Percentiles rank a stretch among this genome's conserved stretches.
Evolutionary conservation across 2,329 filamentous ascomycete genomes (phyloP).

Genomic region (Phaeosphaeriaceae sp.): DNA sequence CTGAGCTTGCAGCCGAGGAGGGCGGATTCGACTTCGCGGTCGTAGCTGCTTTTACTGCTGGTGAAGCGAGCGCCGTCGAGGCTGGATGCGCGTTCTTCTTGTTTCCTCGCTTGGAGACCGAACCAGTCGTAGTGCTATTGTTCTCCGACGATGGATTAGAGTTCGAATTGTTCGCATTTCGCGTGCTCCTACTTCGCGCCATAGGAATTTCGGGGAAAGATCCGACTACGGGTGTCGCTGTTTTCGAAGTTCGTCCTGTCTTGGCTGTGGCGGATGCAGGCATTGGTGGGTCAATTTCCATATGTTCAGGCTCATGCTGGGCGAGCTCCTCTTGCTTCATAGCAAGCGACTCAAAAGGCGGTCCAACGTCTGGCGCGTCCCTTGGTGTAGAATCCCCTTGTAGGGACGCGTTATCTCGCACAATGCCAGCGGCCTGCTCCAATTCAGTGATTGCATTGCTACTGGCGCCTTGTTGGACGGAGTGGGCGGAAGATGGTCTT

Average conservation of each 20-base stretch:
- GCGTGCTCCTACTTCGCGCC: constrained; percentile 52
- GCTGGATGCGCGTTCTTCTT: constrained; percentile 42
- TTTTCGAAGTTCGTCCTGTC: constrained; percentile 55
- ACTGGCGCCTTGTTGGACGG: constrained; percentile 32
- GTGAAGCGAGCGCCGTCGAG: constrained; percentile 31
- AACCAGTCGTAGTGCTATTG: constrained; percentile 43
- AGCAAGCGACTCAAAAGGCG: constrained; percentile 57
- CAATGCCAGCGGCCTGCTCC: constrained; percentile 39
- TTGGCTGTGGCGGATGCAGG: constrained; percentile 41
- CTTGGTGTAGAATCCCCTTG: constrained; percentile 41
- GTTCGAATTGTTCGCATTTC: constrained; percentile 46
- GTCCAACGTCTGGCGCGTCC: constrained; percentile 31
- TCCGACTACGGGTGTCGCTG: constrained; percentile 55
- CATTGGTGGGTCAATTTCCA: constrained; percentile 41
- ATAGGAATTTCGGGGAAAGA: constrained; percentile 52
- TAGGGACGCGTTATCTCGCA: constrained; percentile 28
- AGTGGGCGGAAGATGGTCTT: constrained; percentile 48
- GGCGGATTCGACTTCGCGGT: constrained; percentile 38
- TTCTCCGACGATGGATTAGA: constrained; percentile 50
- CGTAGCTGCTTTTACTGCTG: constrained; percentile 32
- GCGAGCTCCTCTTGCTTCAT: constrained; percentile 61
- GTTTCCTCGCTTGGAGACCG: constrained; percentile 44
- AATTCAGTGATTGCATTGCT: constrained; percentile 42
- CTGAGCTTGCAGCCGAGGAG: constrained; percentile 42
- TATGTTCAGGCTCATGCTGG: constrained; percentile 50